Base-by-base conservation (phyloP, 768 basidiomycete genomes). In the Udeniomyces megalosporus region DNA sequence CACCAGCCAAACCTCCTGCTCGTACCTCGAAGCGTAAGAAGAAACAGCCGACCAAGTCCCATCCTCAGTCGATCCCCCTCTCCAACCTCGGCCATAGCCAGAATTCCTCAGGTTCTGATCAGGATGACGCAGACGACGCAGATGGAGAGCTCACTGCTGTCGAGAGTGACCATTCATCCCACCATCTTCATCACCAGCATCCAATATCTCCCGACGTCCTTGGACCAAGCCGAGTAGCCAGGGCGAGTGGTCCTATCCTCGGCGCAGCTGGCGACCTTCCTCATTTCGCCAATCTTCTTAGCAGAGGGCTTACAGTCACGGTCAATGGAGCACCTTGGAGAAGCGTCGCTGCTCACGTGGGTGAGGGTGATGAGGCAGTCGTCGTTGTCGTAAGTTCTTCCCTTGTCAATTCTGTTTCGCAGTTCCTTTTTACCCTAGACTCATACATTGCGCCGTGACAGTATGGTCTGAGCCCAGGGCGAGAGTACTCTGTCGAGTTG, bases 291-390 rank as follows among this genome's bases (percentile, higher is more conserved):
- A 60, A 52, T 2, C 35, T 65, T 0, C 78, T 89, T 28, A 78
- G 83, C 12, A 82, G 82, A 63, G 86, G 86, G 0, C 78, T 89
- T 34, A 82, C 82, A 0, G 82, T 90, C 44, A 85, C 84, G 47
- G 85, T 90, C 54, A 89, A 91, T 66, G 81, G 81, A 31, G 77
- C 82, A 5, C 80, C 80, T 4, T 90, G 88, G 88, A 81, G 84
- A 69, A 78, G 83, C 55, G 84, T 87, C 26, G 80, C 88, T 69
- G 81, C 87, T 61, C 81, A 84, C 58, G 81, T 88, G 65, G 83
- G 86, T 81, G 58, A 67, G 29, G 58, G 59, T 1, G 89, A 92
- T 67, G 86, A 93, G 69, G 91, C 88, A 0, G 81, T 92, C 60
- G 88, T 95, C 57, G 86, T 93, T 62, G 81, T 96, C 29, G 38